Evolutionary conservation across 2,329 filamentous ascomycete genomes (phyloP).

Genomic region (Arthrinium phaeospermum): DNA sequence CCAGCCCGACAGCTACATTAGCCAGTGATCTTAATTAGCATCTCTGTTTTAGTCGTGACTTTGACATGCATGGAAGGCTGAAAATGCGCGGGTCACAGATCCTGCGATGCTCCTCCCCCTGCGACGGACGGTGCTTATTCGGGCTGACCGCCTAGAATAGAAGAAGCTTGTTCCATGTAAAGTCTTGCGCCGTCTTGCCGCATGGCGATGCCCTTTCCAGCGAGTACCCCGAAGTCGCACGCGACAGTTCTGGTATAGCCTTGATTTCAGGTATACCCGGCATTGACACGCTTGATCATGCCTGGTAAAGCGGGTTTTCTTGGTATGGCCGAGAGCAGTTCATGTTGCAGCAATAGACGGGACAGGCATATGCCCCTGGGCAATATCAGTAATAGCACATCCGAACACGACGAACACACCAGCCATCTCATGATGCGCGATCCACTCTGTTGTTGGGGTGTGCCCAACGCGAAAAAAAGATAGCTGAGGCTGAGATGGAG

Average conservation of each 20-base stretch:
- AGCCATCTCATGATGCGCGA: slow-evolving; percentile 4
- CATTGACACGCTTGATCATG: slow-evolving; percentile 16
- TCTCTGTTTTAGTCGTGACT: neutral
- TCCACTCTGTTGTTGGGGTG: slow-evolving; percentile 6
- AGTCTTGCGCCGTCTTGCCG: neutral
- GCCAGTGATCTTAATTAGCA: neutral
- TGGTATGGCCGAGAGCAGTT: slow-evolving; percentile 11
- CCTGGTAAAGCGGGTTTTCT: slow-evolving; percentile 11
- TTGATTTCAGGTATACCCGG: slow-evolving; percentile 9
- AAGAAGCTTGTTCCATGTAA: slow-evolving; percentile 18
- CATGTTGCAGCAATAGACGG: slow-evolving; percentile 4
- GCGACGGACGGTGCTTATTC: slow-evolving; percentile 8
- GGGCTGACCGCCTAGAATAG: slow-evolving; percentile 5
- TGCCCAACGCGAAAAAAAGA: neutral
- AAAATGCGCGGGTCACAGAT: neutral
- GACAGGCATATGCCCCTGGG: slow-evolving; percentile 7
- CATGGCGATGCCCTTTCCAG: slow-evolving; percentile 2
- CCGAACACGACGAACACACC: slow-evolving; percentile 10
- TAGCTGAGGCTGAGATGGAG: slow-evolving; percentile 17
- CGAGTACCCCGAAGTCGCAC: neutral
- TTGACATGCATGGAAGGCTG: slow-evolving; percentile 10
- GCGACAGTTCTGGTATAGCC: slow-evolving; percentile 13
- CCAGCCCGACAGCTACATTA: slow-evolving; percentile 9
- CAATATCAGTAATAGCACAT: neutral
- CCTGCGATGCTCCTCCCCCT: neutral